phyloP scores from a whole-genome alignment of 2,329 filamentous ascomycete genomes.

The Zalaria sp. region DNA sequence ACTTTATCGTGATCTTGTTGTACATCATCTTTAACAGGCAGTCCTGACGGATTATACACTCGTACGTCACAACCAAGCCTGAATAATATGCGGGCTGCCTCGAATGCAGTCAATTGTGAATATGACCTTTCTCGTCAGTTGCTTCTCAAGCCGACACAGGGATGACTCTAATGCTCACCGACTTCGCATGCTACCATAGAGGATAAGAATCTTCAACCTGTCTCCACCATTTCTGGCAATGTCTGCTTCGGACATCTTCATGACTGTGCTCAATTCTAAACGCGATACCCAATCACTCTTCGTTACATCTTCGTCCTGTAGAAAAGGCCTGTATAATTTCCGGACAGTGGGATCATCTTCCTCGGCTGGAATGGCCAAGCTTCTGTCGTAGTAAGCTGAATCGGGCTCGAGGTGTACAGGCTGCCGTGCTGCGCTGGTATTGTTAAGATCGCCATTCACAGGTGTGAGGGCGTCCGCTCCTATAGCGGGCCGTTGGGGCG shows the following conservation, averaged over 20 bases:
- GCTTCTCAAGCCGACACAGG: neutral
- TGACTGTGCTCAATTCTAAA: slow-evolving; percentile 40
- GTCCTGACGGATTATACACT: slow-evolving; percentile 42
- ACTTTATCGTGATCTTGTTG: slow-evolving; percentile 46
- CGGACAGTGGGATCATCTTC: slow-evolving; percentile 35
- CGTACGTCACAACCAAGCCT: slow-evolving; percentile 53
- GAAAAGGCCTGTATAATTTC: slow-evolving; percentile 42
- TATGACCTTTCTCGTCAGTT: slow-evolving; percentile 34
- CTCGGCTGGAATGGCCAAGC: slow-evolving; percentile 28
- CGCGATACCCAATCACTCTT: slow-evolving; percentile 40
- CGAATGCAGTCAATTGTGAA: slow-evolving; percentile 44
- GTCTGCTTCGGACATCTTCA: slow-evolving; percentile 37
- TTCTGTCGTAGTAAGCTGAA: slow-evolving; percentile 5
- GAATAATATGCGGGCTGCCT: slow-evolving; percentile 45
- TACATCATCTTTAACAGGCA: slow-evolving; percentile 50
- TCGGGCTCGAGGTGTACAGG: slow-evolving; percentile 6
- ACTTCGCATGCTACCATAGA: slow-evolving; percentile 45
- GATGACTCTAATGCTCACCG: slow-evolving; percentile 17
- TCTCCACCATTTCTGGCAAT: slow-evolving; percentile 21
- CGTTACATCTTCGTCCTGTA: slow-evolving; percentile 26
- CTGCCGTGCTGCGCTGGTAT: slow-evolving; percentile 9
- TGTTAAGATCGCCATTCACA: slow-evolving; percentile 13
- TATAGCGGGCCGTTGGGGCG: too few relatives aligned
- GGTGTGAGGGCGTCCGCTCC: neutral
- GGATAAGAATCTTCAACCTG: slow-evolving; percentile 42